These are phyloP conservation scores for Nicotiana tomentosiformis DNA, from an alignment of 257 asterid species.

Conservation along the genomic window DNA sequence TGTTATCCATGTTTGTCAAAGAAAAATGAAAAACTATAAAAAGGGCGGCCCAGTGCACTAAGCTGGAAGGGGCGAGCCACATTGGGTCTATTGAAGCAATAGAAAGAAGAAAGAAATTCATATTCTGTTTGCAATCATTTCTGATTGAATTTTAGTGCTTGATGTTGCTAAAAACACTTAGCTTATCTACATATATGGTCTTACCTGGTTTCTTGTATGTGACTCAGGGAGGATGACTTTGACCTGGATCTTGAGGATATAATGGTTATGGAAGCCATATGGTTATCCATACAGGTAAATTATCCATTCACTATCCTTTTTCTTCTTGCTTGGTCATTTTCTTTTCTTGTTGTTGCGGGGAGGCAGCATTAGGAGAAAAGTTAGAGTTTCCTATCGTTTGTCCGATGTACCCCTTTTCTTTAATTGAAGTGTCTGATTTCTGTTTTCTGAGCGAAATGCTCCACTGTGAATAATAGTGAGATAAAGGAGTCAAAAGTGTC, in stretches of 20 bases:
- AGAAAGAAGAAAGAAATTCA: not conserved
- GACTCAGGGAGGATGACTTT: slow-evolving; percentile 76
- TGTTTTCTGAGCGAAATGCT: not conserved
- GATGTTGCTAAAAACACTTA: not conserved
- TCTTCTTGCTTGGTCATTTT: not conserved
- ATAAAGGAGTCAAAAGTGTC: not conserved
- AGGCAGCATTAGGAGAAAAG: not conserved
- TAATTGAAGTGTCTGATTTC: not conserved
- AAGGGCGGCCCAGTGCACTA: too few relatives aligned
- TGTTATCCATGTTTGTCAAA: not conserved
- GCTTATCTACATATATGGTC: not conserved
- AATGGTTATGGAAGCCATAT: slow-evolving; percentile 99
- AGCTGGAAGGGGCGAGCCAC: too few relatives aligned
- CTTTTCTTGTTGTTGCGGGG: not conserved
- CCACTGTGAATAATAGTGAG: not conserved
- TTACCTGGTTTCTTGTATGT: slow-evolving; percentile 1
- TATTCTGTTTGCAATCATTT: not conserved
- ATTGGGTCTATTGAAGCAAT: too few relatives aligned
- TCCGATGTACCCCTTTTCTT: not conserved
- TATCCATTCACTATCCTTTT: not conserved
- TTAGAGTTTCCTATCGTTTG: not conserved
- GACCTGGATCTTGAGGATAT: slow-evolving; percentile 97
- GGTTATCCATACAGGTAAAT: slow-evolving; percentile 92
- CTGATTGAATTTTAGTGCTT: not conserved
- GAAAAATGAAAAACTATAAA: not conserved